Percentiles rank a stretch among this genome's conserved stretches.
Conservation (phyloP, 345 rosid genomes). For the Carallia pectinifolia region DNA sequence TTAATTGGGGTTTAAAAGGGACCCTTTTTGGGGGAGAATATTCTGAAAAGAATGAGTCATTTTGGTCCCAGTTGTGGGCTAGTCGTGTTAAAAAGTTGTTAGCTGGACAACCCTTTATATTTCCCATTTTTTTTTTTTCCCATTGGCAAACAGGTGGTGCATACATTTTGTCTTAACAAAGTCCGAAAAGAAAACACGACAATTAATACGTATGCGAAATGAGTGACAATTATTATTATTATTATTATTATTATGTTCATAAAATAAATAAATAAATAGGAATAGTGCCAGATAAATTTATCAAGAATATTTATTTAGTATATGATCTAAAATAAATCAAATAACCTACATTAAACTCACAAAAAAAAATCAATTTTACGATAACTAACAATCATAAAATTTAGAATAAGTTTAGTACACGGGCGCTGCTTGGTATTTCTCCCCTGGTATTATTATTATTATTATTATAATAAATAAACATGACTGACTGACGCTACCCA, state of each 20-base stretch:
- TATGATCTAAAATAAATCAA: too few species aligned
- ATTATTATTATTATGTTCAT: constrained; percentile 3
- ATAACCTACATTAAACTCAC: too few species aligned
- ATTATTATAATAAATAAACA: constrained; percentile 43
- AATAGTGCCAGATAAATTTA: too few species aligned
- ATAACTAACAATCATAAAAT: too few species aligned
- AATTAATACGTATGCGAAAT: constrained; percentile 17
- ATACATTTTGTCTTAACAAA: background rate
- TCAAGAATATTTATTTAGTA: too few species aligned
- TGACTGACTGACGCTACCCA: constrained; percentile 34
- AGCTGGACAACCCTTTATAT: constrained; percentile 36
- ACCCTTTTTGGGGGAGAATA: constrained; percentile 46
- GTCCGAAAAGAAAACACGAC: background rate
- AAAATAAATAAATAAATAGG: constrained; percentile 34
- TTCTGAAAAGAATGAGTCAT: constrained; percentile 45
- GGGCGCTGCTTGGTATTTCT: too few species aligned
- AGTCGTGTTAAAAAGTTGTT: constrained; percentile 31
- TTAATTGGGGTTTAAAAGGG: constrained; percentile 54
- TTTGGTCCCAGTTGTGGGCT: constrained; percentile 47
- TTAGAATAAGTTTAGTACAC: too few species aligned
- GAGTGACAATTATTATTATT: constrained; percentile 29
- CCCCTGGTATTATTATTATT: constrained; percentile 34
- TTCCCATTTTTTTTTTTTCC: background rate
- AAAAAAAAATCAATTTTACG: too few species aligned
- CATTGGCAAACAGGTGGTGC: constrained; percentile 24